Base-by-base conservation (phyloP, 2,329 filamentous ascomycete species). In the Leptodontidium sp. region DNA sequence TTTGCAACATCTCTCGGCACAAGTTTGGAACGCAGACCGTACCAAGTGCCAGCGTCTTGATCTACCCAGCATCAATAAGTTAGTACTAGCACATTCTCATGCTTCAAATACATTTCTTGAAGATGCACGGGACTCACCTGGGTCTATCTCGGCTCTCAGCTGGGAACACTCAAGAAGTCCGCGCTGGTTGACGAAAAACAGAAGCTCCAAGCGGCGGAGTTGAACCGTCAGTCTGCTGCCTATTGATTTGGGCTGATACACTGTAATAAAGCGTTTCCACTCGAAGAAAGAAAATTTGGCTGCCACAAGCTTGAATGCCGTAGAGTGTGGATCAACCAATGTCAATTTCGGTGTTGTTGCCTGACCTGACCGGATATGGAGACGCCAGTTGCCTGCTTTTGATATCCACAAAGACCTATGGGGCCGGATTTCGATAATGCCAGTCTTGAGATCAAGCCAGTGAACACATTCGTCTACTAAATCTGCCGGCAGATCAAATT, bases 11-110 rank as follows among this genome's bases (percentile, higher is more conserved):
- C 83, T 0, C 84, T 81, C 8, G 90, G 75, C 0, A 91, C 83
- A 1, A 91, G 77, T 75, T 86, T 90, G 73, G 84, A 88, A 1
- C 78, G 67, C 0, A 92, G 78, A 0, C 90, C 90, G 67, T 91
- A 86, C 74, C 86, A 84, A 0, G 86, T 87, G 0, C 89, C 90
- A 0, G 84, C 78, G 62, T 90, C 85, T 73, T 93, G 90, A 9
- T 86, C 71, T 57, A 38, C 5, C 21, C 17, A 49, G 17, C 17
- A 49, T 21, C 47, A 49, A 8, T 21, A 21, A 24, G n/a, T 49
- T 21, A 49, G 47, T 17, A 21, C 21, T 4, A 35, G 5, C 0
- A 9, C 32, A 35, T 35, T 9, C 32, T 5, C 5, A 9, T 35
- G 9, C 9, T 35, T 35, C 32, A 35, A 9, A 9, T 35, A 35